Base-by-base conservation (phyloP, 441 rosid species). In the Croton laevigatus region DNA sequence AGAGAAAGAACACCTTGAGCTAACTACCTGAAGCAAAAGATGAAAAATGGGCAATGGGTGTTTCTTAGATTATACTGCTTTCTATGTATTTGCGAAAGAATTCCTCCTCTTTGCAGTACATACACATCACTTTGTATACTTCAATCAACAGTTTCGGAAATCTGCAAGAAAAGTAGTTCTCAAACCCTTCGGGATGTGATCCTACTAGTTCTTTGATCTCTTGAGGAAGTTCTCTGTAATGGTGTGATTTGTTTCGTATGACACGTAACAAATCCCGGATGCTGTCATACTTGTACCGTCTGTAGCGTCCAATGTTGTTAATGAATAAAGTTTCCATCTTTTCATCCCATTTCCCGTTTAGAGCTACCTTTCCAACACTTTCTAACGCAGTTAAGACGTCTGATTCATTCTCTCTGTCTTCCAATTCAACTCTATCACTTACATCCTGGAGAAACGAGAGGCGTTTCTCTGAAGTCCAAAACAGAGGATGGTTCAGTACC, bases 271-370 rank as follows among this genome's bases (percentile, higher is more conserved):
- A 71, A 78, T 94, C 99, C 0, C 97, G 87, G 65, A 88, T 79
- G 52, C 89, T 86, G 49, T 86, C 91, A 62, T 81, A 89, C 71
- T 81, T 92, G 62, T 92, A 94, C 37, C 91, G 88, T 80, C 99
- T 87, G 75, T 86, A 87, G 10, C 86, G 89, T 14, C 98, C 98
- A 32, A 92, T 88, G 71, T 92, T 88, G 75, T 81, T 81, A 27
- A 94, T 69, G 79, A 92, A 89, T 44, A 82, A 80, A 11, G 85
- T 67, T 72, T 95, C 96, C 85, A 95, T 55, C 76, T 89, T 91
- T 67, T 91, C 97, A 72, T 92, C 95, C 97, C 96, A 92, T 62
- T 88, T 80, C 53, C 95, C 99, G 66, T 82, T 83, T 68, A 91
- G 48, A 23, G 96, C 89, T 62, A 76, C 71, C 5, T 87, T n/a